These are phyloP conservation scores for Myochromella boudieri DNA, from an alignment of 768 basidiomycete species.

Conservation along the genomic window DNA sequence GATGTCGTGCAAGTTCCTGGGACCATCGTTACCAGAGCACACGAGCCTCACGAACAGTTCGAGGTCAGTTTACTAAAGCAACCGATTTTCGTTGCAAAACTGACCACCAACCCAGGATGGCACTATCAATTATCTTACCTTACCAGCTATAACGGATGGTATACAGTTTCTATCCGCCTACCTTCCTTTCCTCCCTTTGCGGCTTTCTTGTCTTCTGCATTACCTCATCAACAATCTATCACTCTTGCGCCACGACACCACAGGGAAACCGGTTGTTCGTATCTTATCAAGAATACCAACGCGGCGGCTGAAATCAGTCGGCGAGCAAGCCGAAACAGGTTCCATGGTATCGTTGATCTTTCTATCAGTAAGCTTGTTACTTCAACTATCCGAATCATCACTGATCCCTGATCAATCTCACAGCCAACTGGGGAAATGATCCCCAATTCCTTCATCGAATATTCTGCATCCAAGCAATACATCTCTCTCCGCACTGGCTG, in stretches of 20 bases:
- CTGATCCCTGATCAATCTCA: constrained; percentile 7
- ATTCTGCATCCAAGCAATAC: constrained; percentile 58
- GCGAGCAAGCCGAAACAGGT: constrained; percentile 66
- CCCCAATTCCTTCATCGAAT: constrained; percentile 72
- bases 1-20: constrained; percentile 85
- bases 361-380: constrained; percentile 48
- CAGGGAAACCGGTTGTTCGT: constrained; percentile 59
- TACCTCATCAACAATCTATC: constrained; percentile 58
- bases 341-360: constrained; percentile 65
- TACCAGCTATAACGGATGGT: constrained; percentile 79
- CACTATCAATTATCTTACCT: constrained; percentile 77
- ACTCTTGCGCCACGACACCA: constrained; percentile 59
- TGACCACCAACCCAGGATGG: constrained; percentile 57
- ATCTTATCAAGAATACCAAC: constrained; percentile 66
- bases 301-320: constrained; percentile 51
- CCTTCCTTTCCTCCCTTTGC: constrained; percentile 74
- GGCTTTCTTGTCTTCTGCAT: constrained; percentile 68
- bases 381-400: background rate
- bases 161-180: constrained; percentile 77
- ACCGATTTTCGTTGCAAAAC: background rate
- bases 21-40: constrained; percentile 57
- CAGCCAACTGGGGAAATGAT: constrained; percentile 69
- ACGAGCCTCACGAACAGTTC: constrained; percentile 67
- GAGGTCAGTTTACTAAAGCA: constrained; percentile 50
- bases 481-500: constrained; percentile 84